Base-by-base conservation (phyloP, 148 eudicot genomes). In the Mesembryanthemum crystallinum region DNA sequence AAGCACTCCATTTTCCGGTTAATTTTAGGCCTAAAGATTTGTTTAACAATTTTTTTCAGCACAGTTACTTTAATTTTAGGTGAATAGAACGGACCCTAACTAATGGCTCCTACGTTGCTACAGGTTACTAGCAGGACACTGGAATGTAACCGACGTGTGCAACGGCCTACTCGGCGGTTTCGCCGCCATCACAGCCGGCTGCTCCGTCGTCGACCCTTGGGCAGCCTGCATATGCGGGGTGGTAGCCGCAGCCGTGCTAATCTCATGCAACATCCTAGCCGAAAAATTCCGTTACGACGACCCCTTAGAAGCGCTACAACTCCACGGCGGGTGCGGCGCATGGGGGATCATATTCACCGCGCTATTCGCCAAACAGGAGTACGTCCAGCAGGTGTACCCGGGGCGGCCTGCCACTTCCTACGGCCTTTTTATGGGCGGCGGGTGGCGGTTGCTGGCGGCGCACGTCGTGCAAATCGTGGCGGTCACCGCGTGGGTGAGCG, bases 291-390 rank as follows among this genome's bases (percentile, higher is more conserved):
- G 51, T 1, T 78, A 71, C 18, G 80, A 78, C 28, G 80, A 78
- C 12, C 80, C 80, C 20, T 64, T 78, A 17, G 80, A 78, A 28
- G 80, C 80, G 42, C 28, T 78, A 3, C 80, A 78, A 14, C 80
- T 78, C 15, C 87, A 84, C 13, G 87, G 77, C 0, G 84, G 84
- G 64, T 84, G 87, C 67, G 87, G 84, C 3, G 55, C 87, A 21
- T 84, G 87, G 87, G 87, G 84, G 15, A 62, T 85, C 7, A 67
- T 85, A 13, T 85, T 85, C 79, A 82, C 83, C 0, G 83, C 78
- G 32, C 66, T 82, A 45, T 85, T 85, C 29, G 87, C 87, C 35
- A 77, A 73, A 25, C 70, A 85, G 52, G 67, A 32, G 15, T 85
- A 85, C 42, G 79, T 85, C 21, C 77, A 82, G 12, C 81, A 85